Evolutionary conservation across 208 protist genomes (phyloP).

Genomic region (Wallacemonas sp.): DNA sequence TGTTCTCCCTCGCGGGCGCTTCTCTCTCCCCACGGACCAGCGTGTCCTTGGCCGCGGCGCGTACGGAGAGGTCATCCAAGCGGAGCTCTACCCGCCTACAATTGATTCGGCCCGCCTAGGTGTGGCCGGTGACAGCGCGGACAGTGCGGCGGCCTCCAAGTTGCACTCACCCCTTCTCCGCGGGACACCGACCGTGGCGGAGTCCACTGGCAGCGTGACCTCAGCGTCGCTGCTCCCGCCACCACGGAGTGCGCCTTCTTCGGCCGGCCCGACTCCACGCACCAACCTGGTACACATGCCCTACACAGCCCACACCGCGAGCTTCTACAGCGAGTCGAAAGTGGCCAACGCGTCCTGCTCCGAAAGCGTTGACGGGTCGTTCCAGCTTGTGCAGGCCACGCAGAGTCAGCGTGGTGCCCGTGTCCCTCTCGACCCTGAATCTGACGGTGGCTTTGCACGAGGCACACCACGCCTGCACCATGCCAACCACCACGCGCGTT

Average conservation of each 20-base stretch:
- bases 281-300: conserved; percentile 31
- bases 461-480: too few relatives aligned
- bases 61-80: conserved; percentile 62
- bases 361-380: not conserved
- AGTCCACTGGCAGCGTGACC: not conserved
- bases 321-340: conserved; percentile 34
- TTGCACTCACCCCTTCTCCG: not conserved
- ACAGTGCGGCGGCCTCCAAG: not conserved
- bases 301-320: conserved; percentile 34
- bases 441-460: too few relatives aligned
- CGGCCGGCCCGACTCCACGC: not conserved
- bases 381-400: not conserved
- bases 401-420: not conserved
- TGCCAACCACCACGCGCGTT: too few relatives aligned
- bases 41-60: conserved; percentile 46
- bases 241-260: not conserved
- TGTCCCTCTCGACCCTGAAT: not conserved
- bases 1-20: conserved; percentile 44
- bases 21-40: conserved; percentile 28
- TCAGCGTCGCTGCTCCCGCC: not conserved
- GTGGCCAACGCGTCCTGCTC: not conserved
- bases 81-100: conserved; percentile 54
- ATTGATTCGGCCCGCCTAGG: not conserved
- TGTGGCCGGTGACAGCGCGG: not conserved
- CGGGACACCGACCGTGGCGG: not conserved